These are phyloP conservation scores for Scheffersomyces lignicola DNA, from an alignment of 1,139 yeast genomes.

Conservation along the genomic window DNA sequence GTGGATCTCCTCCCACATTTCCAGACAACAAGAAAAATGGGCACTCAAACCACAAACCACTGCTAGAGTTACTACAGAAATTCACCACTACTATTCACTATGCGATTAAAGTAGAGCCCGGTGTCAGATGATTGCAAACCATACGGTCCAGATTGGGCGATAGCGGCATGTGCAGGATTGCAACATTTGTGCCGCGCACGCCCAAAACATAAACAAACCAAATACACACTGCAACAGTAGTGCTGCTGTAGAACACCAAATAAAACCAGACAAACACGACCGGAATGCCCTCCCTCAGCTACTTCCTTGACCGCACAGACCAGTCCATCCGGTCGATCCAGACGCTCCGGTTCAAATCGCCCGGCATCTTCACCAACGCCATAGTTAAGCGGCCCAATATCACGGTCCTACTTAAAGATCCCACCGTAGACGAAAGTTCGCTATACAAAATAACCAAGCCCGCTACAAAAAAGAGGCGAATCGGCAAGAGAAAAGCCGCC, in stretches of 20 bases:
- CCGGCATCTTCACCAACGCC: constrained; percentile 69
- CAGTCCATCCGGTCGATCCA: constrained; percentile 21
- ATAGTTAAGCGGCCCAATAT: constrained; percentile 55
- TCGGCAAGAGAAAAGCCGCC: constrained; percentile 2
- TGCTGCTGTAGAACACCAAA: neutral
- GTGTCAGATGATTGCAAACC: no score
- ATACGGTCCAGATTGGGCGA: no score
- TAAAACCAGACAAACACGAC: no score
- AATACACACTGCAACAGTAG: neutral
- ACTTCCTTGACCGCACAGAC: constrained; percentile 25
- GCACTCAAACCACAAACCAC: no score
- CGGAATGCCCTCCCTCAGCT: constrained; percentile 20
- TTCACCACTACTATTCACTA: no score
- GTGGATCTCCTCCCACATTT: no score
- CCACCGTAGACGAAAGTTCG: constrained; percentile 53
- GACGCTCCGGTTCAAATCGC: constrained; percentile 44
- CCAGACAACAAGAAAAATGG: no score
- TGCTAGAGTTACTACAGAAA: no score
- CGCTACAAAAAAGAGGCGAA: constrained; percentile 3
- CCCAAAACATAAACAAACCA: neutral
- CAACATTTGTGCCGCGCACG: neutral
- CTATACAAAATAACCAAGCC: constrained; percentile 41
- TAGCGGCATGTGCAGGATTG: constrained; percentile 1
- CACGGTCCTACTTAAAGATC: constrained; percentile 60
- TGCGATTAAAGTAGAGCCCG: no score